Evolutionary conservation across 208 protist genomes (phyloP), one percentile per base, ranked within the genome.

Genomic region (Balamuthia mandrillaris): DNA sequence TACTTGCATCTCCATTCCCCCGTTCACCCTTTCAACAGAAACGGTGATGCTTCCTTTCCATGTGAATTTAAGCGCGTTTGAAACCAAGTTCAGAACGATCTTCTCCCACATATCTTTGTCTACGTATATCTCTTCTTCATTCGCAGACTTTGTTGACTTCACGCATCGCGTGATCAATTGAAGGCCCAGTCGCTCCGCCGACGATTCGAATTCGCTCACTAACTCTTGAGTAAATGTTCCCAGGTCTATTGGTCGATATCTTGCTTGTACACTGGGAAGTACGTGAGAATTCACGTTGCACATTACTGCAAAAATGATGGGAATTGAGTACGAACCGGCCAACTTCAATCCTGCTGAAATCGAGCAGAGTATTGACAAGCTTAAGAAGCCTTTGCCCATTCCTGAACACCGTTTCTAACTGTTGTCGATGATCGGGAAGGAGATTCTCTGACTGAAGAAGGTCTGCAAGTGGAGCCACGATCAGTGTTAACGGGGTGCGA

Each of bases 61-160:
- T 35, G 85, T 88, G 81, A 87, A 88, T 44, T 88, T 88, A 16
- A 88, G 60, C 24, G 85, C 85, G 33, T 88, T 88, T 18, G 85
- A 88, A 10, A 88, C 33, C 24, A 88, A 52, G 60, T 88, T 88
- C 37, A 79, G 74, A 24, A 88, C 85, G 14, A 88, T 87, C 66
- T 84, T 88, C 63, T 88, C 85, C 75, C 81, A 88, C 78, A 88
- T 77, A 3, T 86, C 75, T 33, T 52, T 54, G 60, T 88, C 85
- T 21, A 86, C 79, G 35, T 74, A 84, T 31, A 88, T 27, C 9
- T 78, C 31, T 10, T 85, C 7, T 4, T 52, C 31, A 24, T 35
- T 12, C 10, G 58, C 24, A 9, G 14, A 31, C 24, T 31, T n/a
- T n/a, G n/a, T n/a, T n/a, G n/a, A 65, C n/a, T n/a, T n/a, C n/a